phyloP scores from a whole-genome alignment of 2,329 filamentous ascomycete genomes.

The Pseudogymnoascus sp. region DNA sequence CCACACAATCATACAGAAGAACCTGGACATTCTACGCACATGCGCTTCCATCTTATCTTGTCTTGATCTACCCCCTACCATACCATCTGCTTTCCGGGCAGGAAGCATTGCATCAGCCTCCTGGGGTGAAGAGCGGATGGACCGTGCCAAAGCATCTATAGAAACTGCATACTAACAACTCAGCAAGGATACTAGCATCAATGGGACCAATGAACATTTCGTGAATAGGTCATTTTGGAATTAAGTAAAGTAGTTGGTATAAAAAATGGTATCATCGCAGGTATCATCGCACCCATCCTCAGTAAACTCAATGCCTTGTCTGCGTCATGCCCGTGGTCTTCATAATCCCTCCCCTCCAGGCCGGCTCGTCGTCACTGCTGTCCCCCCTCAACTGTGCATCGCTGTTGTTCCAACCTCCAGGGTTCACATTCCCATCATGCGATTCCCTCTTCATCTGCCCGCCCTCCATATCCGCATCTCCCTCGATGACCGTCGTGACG shows the following conservation, averaged over 20 bases:
- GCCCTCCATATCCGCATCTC: neutral
- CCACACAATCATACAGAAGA: neutral
- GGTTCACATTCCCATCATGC: neutral
- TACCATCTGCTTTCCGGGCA: neutral
- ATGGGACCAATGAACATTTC: neutral
- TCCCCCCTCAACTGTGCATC: neutral
- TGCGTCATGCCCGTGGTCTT: constrained; percentile 6
- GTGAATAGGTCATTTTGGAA: neutral
- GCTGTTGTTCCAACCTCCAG: neutral
- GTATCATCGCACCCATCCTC: neutral
- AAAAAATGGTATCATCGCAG: constrained; percentile 6
- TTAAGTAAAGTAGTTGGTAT: neutral
- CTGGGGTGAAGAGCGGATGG: neutral
- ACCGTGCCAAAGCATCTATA: neutral
- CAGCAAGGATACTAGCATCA: neutral
- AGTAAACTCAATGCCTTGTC: constrained; percentile 2
- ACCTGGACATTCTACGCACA: neutral
- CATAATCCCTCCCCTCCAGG: neutral
- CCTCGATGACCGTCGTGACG: neutral
- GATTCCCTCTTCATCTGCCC: neutral
- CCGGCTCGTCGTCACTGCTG: neutral
- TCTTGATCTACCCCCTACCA: neutral
- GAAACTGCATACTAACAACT: neutral
- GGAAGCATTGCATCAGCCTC: neutral
- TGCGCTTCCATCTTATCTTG: neutral